A percentile compares a stretch with the other conserved stretches of the same genome.
These are phyloP conservation scores for Neobulgaria alba DNA, from an alignment of 2,329 filamentous ascomycete species.

Conservation along the genomic window DNA sequence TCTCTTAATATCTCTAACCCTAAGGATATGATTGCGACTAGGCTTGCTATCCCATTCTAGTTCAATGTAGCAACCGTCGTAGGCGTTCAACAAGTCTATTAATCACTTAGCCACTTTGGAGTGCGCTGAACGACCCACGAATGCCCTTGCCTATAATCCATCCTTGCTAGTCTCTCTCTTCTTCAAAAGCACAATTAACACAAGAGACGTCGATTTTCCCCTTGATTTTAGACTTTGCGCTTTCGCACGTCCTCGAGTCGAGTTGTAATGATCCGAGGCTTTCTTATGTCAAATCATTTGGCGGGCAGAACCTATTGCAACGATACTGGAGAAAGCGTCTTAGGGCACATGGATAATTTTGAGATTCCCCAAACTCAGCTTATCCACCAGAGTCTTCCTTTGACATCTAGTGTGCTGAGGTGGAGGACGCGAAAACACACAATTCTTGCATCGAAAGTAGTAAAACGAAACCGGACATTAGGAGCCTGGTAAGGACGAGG, in stretches of 20 bases:
- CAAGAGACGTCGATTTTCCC: not conserved
- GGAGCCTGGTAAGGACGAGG: too few species aligned
- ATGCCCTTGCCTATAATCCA: slow-evolving; percentile 1
- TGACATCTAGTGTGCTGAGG: too few species aligned
- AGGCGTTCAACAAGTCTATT: not conserved
- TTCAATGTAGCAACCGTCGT: not conserved
- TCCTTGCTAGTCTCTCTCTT: not conserved
- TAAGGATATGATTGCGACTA: not conserved
- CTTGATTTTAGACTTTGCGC: slow-evolving; percentile 1
- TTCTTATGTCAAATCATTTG: not conserved
- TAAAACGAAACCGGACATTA: too few species aligned
- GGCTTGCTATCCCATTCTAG: not conserved
- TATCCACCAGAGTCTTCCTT: not conserved
- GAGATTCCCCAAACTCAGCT: not conserved
- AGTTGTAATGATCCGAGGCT: too few species aligned
- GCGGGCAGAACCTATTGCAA: not conserved
- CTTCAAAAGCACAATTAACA: slow-evolving; percentile 1
- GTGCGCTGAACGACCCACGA: not conserved
- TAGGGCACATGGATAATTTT: not conserved
- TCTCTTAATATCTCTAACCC: not conserved
- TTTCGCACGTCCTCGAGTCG: too few species aligned
- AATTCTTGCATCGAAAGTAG: too few species aligned
- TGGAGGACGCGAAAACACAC: too few species aligned
- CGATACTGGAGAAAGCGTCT: not conserved
- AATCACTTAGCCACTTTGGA: not conserved